Conservation (phyloP, 2,329 filamentous ascomycete species). For the Colletotrichum costaricense region DNA sequence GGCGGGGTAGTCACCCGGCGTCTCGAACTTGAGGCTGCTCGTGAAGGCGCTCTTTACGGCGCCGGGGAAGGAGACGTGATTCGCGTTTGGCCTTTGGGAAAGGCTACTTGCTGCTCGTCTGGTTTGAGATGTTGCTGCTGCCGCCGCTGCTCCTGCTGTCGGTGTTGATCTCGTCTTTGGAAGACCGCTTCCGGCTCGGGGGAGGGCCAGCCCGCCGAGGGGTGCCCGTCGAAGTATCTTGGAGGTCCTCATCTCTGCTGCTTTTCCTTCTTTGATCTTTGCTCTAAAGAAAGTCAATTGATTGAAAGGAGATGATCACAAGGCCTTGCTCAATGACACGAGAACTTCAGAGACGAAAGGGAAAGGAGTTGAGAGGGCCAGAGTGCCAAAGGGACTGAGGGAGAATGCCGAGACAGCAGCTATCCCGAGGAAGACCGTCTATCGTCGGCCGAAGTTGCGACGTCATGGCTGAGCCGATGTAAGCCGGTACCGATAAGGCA, state of each 20-base stretch:
- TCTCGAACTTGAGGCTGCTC: constrained; percentile 79
- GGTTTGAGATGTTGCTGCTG: constrained; percentile 37
- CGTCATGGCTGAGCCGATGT: constrained; percentile 49
- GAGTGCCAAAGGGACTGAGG: background rate
- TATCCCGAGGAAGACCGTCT: constrained; percentile 30
- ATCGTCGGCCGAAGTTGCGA: constrained; percentile 32
- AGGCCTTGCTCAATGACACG: background rate
- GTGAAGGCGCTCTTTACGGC: constrained; percentile 96
- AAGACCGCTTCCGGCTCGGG: constrained; percentile 29
- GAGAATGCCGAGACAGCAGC: constrained; percentile 18
- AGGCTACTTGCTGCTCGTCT: constrained; percentile 59
- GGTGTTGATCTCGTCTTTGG: constrained; percentile 31
- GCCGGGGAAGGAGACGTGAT: constrained; percentile 84
- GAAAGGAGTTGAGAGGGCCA: background rate
- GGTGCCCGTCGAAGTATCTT: constrained; percentile 45
- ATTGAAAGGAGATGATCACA: background rate
- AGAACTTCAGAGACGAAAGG: background rate
- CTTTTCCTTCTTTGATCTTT: background rate
- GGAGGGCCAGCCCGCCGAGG: constrained; percentile 41
- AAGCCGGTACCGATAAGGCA: constrained; percentile 37
- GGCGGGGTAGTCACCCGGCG: constrained; percentile 76
- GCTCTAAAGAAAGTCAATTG: background rate
- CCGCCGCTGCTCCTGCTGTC: constrained; percentile 22
- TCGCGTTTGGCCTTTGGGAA: constrained; percentile 66
- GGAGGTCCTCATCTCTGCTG: constrained; percentile 27